A percentile compares a stretch with the other conserved stretches of the same genome.
These are phyloP conservation scores for Fonsecaea multimorphosa DNA, from an alignment of 2,329 filamentous ascomycete genomes.

Conservation along the genomic window DNA sequence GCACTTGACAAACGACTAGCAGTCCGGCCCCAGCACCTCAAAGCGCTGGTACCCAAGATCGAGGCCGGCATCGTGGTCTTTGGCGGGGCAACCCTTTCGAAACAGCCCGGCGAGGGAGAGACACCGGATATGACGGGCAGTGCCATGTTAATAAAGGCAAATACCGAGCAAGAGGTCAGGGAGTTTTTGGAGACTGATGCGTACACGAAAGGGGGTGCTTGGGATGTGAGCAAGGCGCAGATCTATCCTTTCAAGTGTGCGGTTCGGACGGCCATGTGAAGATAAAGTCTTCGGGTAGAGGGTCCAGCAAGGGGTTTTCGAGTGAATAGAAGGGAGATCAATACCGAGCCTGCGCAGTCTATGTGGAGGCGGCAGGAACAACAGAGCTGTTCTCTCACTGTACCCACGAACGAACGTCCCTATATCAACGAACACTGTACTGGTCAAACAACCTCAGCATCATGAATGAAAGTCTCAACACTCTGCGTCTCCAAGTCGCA, in stretches of 20 bases:
- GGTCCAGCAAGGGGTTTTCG: background rate
- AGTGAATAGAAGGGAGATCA: background rate
- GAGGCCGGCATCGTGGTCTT: conserved; percentile 34
- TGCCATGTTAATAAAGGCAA: conserved; percentile 70
- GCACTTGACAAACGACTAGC: conserved; percentile 57
- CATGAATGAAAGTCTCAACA: background rate
- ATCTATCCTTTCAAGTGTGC: conserved; percentile 42
- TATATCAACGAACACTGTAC: background rate
- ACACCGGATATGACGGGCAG: conserved; percentile 74
- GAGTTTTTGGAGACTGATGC: conserved; percentile 72
- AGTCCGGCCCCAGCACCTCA: conserved; percentile 35
- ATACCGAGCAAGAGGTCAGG: conserved; percentile 71
- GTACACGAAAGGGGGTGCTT: conserved; percentile 74
- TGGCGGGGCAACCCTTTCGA: conserved; percentile 70
- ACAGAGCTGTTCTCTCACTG: background rate
- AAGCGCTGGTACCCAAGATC: conserved; percentile 33
- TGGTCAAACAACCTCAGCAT: background rate
- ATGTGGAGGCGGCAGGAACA: background rate
- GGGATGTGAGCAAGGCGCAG: conserved; percentile 73
- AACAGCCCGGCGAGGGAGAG: conserved; percentile 68
- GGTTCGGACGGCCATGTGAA: conserved; percentile 37
- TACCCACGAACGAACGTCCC: background rate
- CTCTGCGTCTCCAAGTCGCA: background rate
- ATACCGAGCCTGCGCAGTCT: background rate
- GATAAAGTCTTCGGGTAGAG: background rate